Conservation (phyloP, 1,139 yeast genomes). For the Saccharomyces hybrid region DNA sequence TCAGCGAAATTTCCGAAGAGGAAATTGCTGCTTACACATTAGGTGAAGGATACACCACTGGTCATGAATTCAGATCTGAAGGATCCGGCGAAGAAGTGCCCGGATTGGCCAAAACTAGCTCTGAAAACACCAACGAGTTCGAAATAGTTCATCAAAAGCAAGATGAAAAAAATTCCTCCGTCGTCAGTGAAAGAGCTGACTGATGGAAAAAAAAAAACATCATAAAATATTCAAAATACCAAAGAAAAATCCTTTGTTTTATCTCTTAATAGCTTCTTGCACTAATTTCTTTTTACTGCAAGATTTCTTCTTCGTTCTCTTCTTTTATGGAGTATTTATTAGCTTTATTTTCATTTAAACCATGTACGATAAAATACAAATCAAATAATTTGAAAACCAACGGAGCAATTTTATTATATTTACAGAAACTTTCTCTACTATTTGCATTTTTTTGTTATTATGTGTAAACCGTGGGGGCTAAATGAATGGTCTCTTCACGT, state of each 20-base stretch:
- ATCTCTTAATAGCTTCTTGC: too few species aligned
- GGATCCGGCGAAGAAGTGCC: background rate
- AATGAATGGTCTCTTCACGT: background rate
- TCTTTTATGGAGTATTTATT: too few species aligned
- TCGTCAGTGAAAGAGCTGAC: background rate
- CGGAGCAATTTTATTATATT: too few species aligned
- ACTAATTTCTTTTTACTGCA: too few species aligned
- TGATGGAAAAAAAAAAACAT: background rate
- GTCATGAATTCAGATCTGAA: background rate
- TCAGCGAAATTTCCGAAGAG: constrained; percentile 24
- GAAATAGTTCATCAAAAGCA: background rate
- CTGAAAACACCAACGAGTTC: background rate
- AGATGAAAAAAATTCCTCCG: background rate
- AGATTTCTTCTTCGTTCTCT: too few species aligned
- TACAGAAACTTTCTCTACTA: too few species aligned
- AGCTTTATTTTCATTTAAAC: too few species aligned
- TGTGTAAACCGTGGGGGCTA: background rate
- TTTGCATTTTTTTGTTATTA: background rate
- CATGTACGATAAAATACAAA: too few species aligned
- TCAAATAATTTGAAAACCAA: too few species aligned
- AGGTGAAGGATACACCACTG: background rate
- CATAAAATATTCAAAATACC: too few species aligned
- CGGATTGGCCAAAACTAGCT: background rate
- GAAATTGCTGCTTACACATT: constrained; percentile 10
- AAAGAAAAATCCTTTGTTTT: too few species aligned